Evolutionary conservation across 2,329 filamentous ascomycete genomes (phyloP).

Genomic region (Escovopsis sp.): DNA sequence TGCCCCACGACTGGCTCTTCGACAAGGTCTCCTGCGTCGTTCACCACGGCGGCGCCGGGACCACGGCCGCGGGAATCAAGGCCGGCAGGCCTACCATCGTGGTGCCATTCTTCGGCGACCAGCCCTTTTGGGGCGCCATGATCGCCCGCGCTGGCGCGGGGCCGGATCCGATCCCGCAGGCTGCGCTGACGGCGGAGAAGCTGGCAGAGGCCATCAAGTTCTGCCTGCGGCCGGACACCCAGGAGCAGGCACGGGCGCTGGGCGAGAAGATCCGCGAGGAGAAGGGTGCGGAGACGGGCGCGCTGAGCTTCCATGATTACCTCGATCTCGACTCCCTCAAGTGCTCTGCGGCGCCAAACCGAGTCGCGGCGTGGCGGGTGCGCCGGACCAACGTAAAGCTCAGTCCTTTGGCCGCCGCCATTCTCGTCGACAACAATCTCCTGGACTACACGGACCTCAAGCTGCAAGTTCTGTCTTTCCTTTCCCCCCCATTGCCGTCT

Average conservation of each 20-base stretch:
- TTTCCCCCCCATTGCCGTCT: neutral
- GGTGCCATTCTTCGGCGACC: conserved; percentile 77
- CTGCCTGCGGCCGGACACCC: conserved; percentile 44
- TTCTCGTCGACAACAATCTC: conserved; percentile 47
- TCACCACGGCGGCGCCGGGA: conserved; percentile 79
- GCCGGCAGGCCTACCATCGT: conserved; percentile 68
- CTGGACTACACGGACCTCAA: conserved; percentile 58
- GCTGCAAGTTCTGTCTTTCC: conserved; percentile 33
- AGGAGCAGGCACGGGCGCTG: conserved; percentile 38
- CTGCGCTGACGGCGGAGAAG: conserved; percentile 48
- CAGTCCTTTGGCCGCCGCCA: conserved; percentile 57
- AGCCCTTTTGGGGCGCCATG: conserved; percentile 73
- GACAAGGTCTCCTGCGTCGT: conserved; percentile 66
- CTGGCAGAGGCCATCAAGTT: conserved; percentile 48
- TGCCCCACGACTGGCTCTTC: conserved; percentile 83
- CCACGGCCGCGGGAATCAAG: conserved; percentile 73
- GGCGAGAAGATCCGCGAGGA: conserved; percentile 53
- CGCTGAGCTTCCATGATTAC: conserved; percentile 55
- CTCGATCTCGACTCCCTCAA: conserved; percentile 50
- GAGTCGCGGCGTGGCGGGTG: conserved; percentile 61
- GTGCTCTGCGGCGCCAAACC: conserved; percentile 52
- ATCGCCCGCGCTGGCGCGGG: conserved; percentile 58
- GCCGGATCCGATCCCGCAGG: conserved; percentile 53
- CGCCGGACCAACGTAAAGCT: conserved; percentile 50
- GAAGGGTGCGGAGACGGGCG: conserved; percentile 46